Conservation (phyloP, 306 rosid genomes). For the Sicyos baderoa region DNA sequence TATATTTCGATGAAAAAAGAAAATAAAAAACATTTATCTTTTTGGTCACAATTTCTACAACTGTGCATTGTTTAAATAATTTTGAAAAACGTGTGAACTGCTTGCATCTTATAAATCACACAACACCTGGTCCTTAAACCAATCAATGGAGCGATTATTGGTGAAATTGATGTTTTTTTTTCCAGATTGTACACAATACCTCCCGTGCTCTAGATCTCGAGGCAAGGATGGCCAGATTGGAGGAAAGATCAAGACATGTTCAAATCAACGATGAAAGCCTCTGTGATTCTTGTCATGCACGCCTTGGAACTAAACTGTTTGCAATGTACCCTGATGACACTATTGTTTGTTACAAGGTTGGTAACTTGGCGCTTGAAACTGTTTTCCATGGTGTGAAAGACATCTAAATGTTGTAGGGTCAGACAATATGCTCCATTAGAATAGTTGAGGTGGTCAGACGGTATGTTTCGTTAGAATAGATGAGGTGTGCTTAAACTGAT, state of each 20-base stretch:
- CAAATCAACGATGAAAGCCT: conserved; percentile 95
- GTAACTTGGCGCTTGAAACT: conserved; percentile 17
- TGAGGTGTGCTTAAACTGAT: too few relatives aligned
- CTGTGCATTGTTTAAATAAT: background rate
- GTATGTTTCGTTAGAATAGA: too few relatives aligned
- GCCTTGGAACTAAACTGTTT: conserved; percentile 90
- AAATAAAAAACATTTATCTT: background rate
- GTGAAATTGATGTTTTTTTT: conserved; percentile 4
- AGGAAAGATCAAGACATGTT: conserved; percentile 85
- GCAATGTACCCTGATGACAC: conserved; percentile 99
- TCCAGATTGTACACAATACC: conserved; percentile 75
- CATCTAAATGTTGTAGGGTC: too few relatives aligned
- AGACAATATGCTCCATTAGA: too few relatives aligned
- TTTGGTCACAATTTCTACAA: background rate
- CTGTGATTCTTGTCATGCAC: conserved; percentile 92
- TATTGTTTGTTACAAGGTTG: conserved; percentile 89
- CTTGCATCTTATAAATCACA: background rate
- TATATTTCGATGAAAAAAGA: background rate
- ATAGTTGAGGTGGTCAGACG: too few relatives aligned
- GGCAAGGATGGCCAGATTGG: conserved; percentile 88
- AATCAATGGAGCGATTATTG: background rate
- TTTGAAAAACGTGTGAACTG: background rate
- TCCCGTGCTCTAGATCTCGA: conserved; percentile 83
- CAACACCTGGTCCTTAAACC: background rate
- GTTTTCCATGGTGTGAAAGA: background rate